phyloP scores from a whole-genome alignment of 257 asterid species.

The Perilla frutescens region DNA sequence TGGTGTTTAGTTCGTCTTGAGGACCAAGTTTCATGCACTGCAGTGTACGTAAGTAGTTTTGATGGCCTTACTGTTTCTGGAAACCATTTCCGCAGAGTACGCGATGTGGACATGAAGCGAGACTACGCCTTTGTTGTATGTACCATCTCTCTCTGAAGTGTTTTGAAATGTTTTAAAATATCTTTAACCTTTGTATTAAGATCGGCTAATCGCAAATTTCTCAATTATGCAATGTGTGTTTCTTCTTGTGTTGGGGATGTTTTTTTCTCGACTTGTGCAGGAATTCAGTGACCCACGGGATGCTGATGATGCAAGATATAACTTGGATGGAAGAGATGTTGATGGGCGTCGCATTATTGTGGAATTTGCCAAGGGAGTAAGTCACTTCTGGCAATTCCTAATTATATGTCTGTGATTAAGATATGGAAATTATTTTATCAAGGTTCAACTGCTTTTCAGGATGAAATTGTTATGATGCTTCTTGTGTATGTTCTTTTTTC shows the following conservation, averaged over 20 bases:
- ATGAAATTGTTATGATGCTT: not conserved
- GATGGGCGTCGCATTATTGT: conserved; percentile 94
- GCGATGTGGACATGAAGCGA: conserved; percentile 99
- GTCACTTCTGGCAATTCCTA: conserved; percentile 30
- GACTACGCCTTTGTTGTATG: conserved; percentile 99
- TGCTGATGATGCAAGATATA: conserved; percentile 94
- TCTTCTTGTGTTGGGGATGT: conserved; percentile 39
- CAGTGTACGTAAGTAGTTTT: conserved; percentile 81
- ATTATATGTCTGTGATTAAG: not conserved
- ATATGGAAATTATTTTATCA: not conserved
- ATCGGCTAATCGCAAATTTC: not conserved
- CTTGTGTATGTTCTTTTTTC: not conserved
- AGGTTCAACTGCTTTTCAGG: not conserved
- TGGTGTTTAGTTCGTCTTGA: conserved; percentile 98
- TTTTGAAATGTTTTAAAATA: not conserved
- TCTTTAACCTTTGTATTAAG: conserved; percentile 6
- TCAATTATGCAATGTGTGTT: conserved; percentile 27
- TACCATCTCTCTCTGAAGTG: conserved; percentile 33
- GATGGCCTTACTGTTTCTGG: conserved; percentile 99
- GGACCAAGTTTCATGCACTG: conserved; percentile 93
- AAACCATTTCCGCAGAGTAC: conserved; percentile 99
- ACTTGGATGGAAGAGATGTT: conserved; percentile 85
- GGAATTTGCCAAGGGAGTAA: conserved; percentile 94
- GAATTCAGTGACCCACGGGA: conserved; percentile 95
- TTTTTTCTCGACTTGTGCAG: conserved; percentile 49